Evolutionary conservation across 2,329 filamentous ascomycete species (phyloP).

Genomic region (Beauveria asiatica): DNA sequence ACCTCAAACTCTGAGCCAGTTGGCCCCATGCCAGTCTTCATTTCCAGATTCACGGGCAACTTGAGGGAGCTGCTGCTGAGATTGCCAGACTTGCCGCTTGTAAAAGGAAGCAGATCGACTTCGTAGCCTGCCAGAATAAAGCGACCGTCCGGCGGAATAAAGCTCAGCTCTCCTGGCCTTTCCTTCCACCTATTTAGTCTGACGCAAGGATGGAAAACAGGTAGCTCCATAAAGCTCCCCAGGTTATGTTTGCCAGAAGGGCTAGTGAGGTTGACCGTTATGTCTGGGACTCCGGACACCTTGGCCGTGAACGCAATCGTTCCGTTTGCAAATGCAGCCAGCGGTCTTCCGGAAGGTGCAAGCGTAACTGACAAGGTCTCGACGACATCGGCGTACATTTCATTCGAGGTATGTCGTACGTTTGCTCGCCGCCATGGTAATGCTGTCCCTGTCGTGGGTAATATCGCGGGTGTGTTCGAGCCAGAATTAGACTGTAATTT

Average conservation of each 20-base stretch:
- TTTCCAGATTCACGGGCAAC: conserved; percentile 72
- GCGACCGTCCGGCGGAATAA: conserved; percentile 87
- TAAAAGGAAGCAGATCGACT: conserved; percentile 75
- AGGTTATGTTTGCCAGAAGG: conserved; percentile 75
- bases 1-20: conserved; percentile 83
- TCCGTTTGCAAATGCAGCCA: conserved; percentile 81
- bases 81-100: conserved; percentile 46
- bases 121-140: conserved; percentile 94
- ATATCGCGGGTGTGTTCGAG: conserved; percentile 30
- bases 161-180: conserved; percentile 83
- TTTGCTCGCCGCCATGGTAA: conserved; percentile 87
- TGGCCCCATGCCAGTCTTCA: conserved; percentile 70
- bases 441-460: conserved; percentile 40
- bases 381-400: conserved; percentile 92
- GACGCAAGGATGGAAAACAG: conserved; percentile 94
- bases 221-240: conserved; percentile 67
- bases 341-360: conserved; percentile 78
- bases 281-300: conserved; percentile 86
- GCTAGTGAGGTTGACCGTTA: conserved; percentile 71
- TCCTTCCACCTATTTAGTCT: conserved; percentile 84
- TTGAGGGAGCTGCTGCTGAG: conserved; percentile 58
- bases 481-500: conserved; percentile 32
- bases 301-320: conserved; percentile 93
- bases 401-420: conserved; percentile 92
- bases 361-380: conserved; percentile 83